These are phyloP conservation scores for Euphorbia tirucalli DNA, from an alignment of 345 rosid species.

Conservation along the genomic window DNA sequence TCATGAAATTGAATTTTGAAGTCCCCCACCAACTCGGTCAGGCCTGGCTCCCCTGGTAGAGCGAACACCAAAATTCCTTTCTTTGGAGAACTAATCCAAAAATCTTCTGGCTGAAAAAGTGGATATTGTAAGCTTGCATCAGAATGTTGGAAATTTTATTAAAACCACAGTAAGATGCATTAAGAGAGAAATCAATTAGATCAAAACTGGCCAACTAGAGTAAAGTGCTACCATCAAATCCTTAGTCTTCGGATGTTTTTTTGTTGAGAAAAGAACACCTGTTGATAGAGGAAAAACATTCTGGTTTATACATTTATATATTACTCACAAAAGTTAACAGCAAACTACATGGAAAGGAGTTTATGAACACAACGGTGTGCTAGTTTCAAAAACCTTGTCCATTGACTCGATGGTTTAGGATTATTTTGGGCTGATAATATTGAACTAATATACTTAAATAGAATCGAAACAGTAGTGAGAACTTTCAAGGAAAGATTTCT, in stretches of 20 bases:
- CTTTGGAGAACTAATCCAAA: slow-evolving; percentile 79
- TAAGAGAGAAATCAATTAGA: not conserved
- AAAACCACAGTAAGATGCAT: slow-evolving; percentile 2
- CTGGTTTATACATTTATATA: slow-evolving; percentile 1
- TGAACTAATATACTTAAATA: too few relatives aligned
- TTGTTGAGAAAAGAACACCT: slow-evolving; percentile 78
- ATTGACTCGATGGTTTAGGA: not conserved
- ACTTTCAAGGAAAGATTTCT: too few relatives aligned
- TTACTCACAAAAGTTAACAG: not conserved
- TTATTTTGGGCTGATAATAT: not conserved
- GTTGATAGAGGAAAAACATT: slow-evolving; percentile 26
- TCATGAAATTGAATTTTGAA: slow-evolving; percentile 89
- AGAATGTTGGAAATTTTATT: slow-evolving; percentile 6
- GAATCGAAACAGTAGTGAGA: too few relatives aligned
- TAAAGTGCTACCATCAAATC: slow-evolving; percentile 57
- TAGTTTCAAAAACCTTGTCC: not conserved
- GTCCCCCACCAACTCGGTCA: slow-evolving; percentile 73
- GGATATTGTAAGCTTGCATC: slow-evolving; percentile 13
- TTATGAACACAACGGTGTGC: not conserved
- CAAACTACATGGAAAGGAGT: not conserved
- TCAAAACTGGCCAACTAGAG: slow-evolving; percentile 4
- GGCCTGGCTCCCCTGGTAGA: slow-evolving; percentile 89
- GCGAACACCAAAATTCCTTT: slow-evolving; percentile 88
- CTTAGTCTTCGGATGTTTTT: slow-evolving; percentile 76
- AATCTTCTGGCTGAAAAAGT: slow-evolving; percentile 76